Evolutionary conservation across 2,329 filamentous ascomycete genomes (phyloP).

Genomic region (Cadophora malorum): DNA sequence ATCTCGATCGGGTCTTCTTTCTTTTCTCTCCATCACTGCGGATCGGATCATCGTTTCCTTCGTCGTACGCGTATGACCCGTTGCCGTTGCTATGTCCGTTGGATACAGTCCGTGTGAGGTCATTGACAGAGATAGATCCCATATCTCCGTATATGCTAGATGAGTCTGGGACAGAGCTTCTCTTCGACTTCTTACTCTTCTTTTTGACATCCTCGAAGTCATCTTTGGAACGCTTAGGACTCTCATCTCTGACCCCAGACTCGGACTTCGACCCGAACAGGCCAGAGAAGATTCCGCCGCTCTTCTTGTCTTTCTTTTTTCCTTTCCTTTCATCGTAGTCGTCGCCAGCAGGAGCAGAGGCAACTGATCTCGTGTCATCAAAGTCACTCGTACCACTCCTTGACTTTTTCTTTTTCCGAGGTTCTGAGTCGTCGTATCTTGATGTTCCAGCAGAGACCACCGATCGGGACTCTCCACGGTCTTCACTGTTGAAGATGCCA

Average conservation of each 20-base stretch:
- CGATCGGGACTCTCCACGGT: slow-evolving; percentile 52
- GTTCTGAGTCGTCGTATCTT: slow-evolving; percentile 44
- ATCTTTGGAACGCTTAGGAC: slow-evolving; percentile 37
- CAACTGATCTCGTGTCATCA: slow-evolving; percentile 55
- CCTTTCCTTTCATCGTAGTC: slow-evolving; percentile 46
- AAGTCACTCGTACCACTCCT: slow-evolving; percentile 51
- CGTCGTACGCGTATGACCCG: slow-evolving; percentile 34
- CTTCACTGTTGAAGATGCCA: slow-evolving; percentile 52
- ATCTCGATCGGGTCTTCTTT: slow-evolving; percentile 41
- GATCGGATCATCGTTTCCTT: slow-evolving; percentile 33
- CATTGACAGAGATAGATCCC: slow-evolving; percentile 36
- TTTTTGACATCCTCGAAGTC: slow-evolving; percentile 43
- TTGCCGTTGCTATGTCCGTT: slow-evolving; percentile 39
- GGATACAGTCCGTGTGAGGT: slow-evolving; percentile 37
- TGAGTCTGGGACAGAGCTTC: slow-evolving; percentile 41
- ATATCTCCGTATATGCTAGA: slow-evolving; percentile 38
- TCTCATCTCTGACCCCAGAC: slow-evolving; percentile 37
- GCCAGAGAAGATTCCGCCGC: slow-evolving; percentile 53
- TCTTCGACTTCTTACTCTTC: slow-evolving; percentile 45
- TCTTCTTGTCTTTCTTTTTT: slow-evolving; percentile 47
- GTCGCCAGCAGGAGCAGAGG: slow-evolving; percentile 50
- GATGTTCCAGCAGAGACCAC: slow-evolving; percentile 54
- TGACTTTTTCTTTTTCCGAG: slow-evolving; percentile 46
- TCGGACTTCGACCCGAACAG: slow-evolving; percentile 49
- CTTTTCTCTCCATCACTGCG: slow-evolving; percentile 40